Percentiles rank a stretch among this genome's conserved stretches.
Evolutionary conservation across 495 filamentous ascomycete genomes (phyloP).

Genomic region (Bacidia gigantensis): DNA sequence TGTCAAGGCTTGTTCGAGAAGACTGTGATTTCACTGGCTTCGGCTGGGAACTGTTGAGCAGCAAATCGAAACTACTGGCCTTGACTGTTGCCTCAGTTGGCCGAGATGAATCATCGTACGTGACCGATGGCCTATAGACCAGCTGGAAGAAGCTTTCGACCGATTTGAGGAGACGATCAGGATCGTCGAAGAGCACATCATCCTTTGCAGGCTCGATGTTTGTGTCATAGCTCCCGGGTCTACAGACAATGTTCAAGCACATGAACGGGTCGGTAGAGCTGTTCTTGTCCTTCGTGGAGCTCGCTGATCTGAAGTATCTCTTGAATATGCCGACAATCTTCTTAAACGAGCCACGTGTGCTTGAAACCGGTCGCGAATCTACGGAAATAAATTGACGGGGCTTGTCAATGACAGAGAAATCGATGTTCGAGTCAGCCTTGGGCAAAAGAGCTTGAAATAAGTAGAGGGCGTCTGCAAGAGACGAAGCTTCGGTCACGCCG

Average conservation of each 20-base stretch:
- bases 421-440: constrained; percentile 15
- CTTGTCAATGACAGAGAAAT: constrained; percentile 40
- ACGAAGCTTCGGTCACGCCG: constrained; percentile 36
- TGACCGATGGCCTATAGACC: constrained; percentile 32
- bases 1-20: too few species aligned
- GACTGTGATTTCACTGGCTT: too few species aligned
- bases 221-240: constrained; percentile 60
- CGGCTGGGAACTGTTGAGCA: too few species aligned
- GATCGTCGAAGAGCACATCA: constrained; percentile 64
- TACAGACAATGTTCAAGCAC: constrained; percentile 57
- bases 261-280: constrained; percentile 53
- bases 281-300: constrained; percentile 11
- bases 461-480: background rate
- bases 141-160: constrained; percentile 42
- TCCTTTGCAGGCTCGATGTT: constrained; percentile 90
- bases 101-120: too few species aligned
- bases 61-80: too few species aligned
- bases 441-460: background rate
- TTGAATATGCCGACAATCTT: constrained; percentile 51
- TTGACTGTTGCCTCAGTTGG: too few species aligned
- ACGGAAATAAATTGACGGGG: constrained; percentile 58
- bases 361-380: constrained; percentile 62
- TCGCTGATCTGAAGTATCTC: constrained; percentile 34
- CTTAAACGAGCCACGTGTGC: constrained; percentile 47
- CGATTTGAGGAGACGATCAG: constrained; percentile 34